Base-by-base conservation (phyloP, 2,329 filamentous ascomycete genomes). In the Pseudogymnoascus sp. region DNA sequence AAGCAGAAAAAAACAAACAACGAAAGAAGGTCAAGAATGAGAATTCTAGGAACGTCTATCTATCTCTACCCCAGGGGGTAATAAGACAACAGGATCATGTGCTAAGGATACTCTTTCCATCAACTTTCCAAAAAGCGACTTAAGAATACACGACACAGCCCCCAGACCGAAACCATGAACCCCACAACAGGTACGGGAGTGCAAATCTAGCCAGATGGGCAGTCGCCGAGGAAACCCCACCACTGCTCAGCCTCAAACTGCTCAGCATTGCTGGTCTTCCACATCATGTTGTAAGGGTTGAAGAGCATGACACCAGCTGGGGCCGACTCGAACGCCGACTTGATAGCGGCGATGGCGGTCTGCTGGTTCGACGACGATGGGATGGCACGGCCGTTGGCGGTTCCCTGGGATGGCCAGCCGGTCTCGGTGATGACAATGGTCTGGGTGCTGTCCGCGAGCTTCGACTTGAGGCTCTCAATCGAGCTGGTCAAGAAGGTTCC, bases 341-440 rank as follows among this genome's bases (percentile, higher is more conserved):
- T 84, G 70, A 96, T 83, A 23, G 86, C 87, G 5, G 77, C 73
- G 37, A 96, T 74, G 10, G 91, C 91, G 21, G 75, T 73, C 10
- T 78, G 72, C 74, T 96, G 91, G 67, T 92, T 85, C 10, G 79
- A 76, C n/a, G 77, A 70, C 11, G 85, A 85, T 0, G 91, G 89
- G 1, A 93, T 78, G n/a, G 90, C 90, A 16, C 73, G 71, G 1
- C 85, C 84, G 72, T 95, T 93, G 61, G 80, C 65, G 11, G 78
- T 68, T 16, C 91, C 91, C 68, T 84, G 75, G 73, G 84, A 86
- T 44, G 91, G 91, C 91, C 91, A 96, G 60, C 92, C 92, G 2
- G 88, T 88, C 78, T 96, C 92, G 1, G 90, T 91, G 68, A 96
- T 86, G 38, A 93, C 79, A 34, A 89, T 81, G 53, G 81, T 80